Conservation (phyloP, 2,329 filamentous ascomycete species). For the Exophiala phaeomuriformis region DNA sequence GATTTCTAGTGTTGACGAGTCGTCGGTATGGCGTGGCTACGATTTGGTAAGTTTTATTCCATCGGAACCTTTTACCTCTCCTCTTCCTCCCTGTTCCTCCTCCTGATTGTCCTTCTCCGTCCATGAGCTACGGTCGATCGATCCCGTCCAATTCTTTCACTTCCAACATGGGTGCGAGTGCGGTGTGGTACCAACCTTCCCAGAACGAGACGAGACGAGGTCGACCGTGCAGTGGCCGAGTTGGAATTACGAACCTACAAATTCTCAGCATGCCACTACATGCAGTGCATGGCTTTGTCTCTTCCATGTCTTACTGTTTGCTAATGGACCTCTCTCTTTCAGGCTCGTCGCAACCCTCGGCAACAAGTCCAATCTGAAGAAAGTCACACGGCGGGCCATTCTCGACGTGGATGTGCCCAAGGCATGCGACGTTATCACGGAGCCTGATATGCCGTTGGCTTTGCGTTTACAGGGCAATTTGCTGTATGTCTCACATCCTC, state of each 20-base stretch:
- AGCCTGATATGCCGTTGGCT: slow-evolving; percentile 79
- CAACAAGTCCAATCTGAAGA: slow-evolving; percentile 60
- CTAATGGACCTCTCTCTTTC: slow-evolving; percentile 21
- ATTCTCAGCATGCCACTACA: no score
- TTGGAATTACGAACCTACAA: no score
- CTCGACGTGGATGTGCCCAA: slow-evolving; percentile 78
- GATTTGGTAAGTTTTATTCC: slow-evolving; percentile 61
- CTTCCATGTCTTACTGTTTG: neutral
- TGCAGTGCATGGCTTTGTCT: neutral
- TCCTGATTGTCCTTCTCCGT: neutral
- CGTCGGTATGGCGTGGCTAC: slow-evolving; percentile 88
- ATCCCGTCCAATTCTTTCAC: no score
- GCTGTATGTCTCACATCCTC: slow-evolving; percentile 46
- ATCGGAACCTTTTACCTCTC: neutral
- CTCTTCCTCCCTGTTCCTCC: neutral
- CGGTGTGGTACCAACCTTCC: no score
- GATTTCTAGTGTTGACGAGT: slow-evolving; percentile 61
- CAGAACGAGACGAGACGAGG: no score
- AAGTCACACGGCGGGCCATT: slow-evolving; percentile 77
- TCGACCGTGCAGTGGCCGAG: no score
- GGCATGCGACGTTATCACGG: slow-evolving; percentile 80
- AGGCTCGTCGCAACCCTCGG: slow-evolving; percentile 92
- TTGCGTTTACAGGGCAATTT: slow-evolving; percentile 83
- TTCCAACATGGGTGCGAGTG: no score
- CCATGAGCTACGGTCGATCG: no score